Evolutionary conservation across 257 asterid species (phyloP).

Genomic region (Nicotiana obtusifolia): DNA sequence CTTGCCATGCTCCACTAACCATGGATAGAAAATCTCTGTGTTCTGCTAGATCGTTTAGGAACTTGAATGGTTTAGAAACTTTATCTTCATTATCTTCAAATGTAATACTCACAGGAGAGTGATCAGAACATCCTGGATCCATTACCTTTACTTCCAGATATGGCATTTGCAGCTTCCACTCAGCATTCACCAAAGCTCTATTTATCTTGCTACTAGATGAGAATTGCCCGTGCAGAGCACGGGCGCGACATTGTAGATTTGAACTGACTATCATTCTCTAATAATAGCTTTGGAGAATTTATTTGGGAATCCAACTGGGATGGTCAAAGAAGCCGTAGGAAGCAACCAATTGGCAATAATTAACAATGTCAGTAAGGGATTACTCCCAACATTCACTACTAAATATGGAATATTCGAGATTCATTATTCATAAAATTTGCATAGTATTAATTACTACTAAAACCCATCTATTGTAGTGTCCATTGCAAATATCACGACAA

Average conservation of each 20-base stretch:
- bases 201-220: background rate
- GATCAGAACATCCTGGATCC: no score
- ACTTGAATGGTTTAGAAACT: no score
- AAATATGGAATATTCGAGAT: background rate
- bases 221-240: background rate
- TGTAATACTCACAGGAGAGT: no score
- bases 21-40: no score
- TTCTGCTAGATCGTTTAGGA: no score
- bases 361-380: background rate
- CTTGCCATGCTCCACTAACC: no score
- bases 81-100: no score
- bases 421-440: background rate
- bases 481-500: background rate
- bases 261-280: background rate
- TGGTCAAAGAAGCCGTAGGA: background rate
- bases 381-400: no score
- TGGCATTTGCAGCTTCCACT: no score
- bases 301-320: background rate
- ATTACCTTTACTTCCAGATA: no score
- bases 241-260: background rate
- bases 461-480: background rate
- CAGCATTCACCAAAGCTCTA: no score
- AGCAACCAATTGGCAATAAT: background rate
- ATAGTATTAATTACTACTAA: background rate
- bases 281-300: background rate